phyloP scores from a whole-genome alignment of 2,329 filamentous ascomycete species.

The Aspergillus sp. region DNA sequence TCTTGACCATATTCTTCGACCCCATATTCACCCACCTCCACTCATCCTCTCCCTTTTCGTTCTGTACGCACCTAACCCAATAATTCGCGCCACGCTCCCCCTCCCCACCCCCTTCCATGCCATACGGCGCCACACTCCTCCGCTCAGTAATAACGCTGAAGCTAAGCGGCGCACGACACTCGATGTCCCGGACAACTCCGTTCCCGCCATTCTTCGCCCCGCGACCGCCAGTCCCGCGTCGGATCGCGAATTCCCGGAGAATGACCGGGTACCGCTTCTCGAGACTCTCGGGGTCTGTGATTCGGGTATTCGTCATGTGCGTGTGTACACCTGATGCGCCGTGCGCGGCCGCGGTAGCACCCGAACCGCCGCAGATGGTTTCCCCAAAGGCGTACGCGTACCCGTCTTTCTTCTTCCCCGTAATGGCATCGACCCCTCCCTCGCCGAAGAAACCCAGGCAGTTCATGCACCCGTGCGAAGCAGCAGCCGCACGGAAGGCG shows the following conservation, averaged over 20 bases:
- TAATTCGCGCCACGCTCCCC: slow-evolving; percentile 80
- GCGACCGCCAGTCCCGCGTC: slow-evolving; percentile 66
- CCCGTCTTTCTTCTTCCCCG: slow-evolving; percentile 57
- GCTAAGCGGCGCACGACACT: slow-evolving; percentile 80
- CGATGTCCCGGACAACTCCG: slow-evolving; percentile 79
- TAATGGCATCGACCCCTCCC: slow-evolving; percentile 67
- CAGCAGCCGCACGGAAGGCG: slow-evolving; percentile 78
- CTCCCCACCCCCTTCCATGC: slow-evolving; percentile 80
- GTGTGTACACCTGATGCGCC: slow-evolving; percentile 78
- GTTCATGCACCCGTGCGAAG: slow-evolving; percentile 80
- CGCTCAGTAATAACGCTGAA: slow-evolving; percentile 79
- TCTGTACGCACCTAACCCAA: slow-evolving; percentile 75
- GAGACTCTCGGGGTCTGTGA: slow-evolving; percentile 81
- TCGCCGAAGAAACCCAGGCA: slow-evolving; percentile 75
- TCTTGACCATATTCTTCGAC: slow-evolving; percentile 65
- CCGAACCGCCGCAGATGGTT: slow-evolving; percentile 80
- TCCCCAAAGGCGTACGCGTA: slow-evolving; percentile 87
- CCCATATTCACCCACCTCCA: slow-evolving; percentile 57
- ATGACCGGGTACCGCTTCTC: slow-evolving; percentile 80
- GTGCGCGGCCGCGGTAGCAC: slow-evolving; percentile 75
- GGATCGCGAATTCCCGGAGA: slow-evolving; percentile 71
- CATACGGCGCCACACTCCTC: slow-evolving; percentile 77
- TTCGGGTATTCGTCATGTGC: slow-evolving; percentile 88
- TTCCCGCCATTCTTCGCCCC: slow-evolving; percentile 75
- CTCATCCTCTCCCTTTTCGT: slow-evolving; percentile 49